Conservation (phyloP, 148 eudicot species). For the Spergularia marina region DNA sequence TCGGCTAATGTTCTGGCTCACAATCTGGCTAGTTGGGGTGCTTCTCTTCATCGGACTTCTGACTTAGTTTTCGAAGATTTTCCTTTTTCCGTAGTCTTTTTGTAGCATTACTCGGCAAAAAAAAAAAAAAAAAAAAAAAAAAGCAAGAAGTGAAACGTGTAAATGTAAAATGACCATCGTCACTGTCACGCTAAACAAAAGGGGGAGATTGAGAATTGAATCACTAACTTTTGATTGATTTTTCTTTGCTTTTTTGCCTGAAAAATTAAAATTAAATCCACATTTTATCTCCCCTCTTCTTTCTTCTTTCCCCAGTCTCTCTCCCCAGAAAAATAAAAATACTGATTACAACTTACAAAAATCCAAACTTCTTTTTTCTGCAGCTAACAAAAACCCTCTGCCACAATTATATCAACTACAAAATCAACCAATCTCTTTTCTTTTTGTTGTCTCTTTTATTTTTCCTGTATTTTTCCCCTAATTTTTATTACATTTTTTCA, state of each 20-base stretch:
- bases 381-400: slow-evolving; percentile 13
- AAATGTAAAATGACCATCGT: slow-evolving; percentile 17
- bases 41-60: no score
- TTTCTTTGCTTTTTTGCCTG: background rate
- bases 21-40: no score
- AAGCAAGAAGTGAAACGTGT: slow-evolving; percentile 32
- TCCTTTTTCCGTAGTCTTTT: no score
- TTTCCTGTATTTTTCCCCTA: no score
- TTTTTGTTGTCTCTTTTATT: background rate
- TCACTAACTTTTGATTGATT: background rate
- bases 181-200: slow-evolving; percentile 20
- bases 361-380: slow-evolving; percentile 13
- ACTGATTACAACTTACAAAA: background rate
- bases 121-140: no score
- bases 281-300: slow-evolving; percentile 9
- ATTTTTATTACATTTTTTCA: background rate
- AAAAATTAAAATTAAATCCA: background rate
- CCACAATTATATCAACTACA: slow-evolving; percentile 16
- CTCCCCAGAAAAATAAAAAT: background rate
- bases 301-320: no score
- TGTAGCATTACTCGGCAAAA: no score
- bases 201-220: background rate
- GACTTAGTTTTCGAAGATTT: no score
- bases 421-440: slow-evolving; percentile 17
- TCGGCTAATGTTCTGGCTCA: no score